A percentile compares a stretch with the other conserved stretches of the same genome.
phyloP scores from a whole-genome alignment of 73 alveolate genomes.

The Effrenium voratum region DNA sequence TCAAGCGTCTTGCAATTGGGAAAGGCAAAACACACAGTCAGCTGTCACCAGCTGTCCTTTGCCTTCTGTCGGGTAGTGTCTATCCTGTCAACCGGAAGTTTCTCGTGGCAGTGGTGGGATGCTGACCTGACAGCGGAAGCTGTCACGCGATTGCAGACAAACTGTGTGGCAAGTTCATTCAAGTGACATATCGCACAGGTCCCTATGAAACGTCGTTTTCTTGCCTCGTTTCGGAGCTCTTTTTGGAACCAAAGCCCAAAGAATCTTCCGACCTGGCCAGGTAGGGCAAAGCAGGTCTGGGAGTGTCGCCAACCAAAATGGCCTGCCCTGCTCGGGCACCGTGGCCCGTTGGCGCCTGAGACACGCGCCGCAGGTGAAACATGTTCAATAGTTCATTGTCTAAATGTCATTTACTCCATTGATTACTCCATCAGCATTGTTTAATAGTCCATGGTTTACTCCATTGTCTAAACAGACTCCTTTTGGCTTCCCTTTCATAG shows the following conservation, averaged over 20 bases:
- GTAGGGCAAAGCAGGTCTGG: too few relatives aligned
- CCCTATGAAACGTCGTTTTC: not conserved
- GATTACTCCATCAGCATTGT: too few relatives aligned
- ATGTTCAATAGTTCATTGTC: not conserved
- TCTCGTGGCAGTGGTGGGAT: constrained; percentile 68
- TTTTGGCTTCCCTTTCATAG: not conserved
- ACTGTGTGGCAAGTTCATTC: not conserved
- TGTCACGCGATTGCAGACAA: not conserved
- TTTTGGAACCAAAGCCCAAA: constrained; percentile 66
- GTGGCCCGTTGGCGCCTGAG: not conserved
- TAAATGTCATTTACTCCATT: too few relatives aligned
- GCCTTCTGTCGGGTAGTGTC: constrained; percentile 26
- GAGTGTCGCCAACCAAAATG: too few relatives aligned
- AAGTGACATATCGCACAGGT: too few relatives aligned
- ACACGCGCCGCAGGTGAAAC: not conserved
- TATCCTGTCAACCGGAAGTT: constrained; percentile 43
- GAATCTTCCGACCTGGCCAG: constrained; percentile 70
- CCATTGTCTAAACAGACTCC: not conserved
- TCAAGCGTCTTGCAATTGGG: too few relatives aligned
- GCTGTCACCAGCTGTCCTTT: too few relatives aligned
- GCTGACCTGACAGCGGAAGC: constrained; percentile 23
- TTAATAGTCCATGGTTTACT: not conserved
- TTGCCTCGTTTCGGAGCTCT: constrained; percentile 77
- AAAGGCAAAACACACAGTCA: too few relatives aligned
- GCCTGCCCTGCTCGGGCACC: not conserved